A percentile compares a stretch with the other conserved stretches of the same genome.
These are phyloP conservation scores for Voacanga thouarsii DNA, from an alignment of 257 asterid genomes.

Conservation along the genomic window DNA sequence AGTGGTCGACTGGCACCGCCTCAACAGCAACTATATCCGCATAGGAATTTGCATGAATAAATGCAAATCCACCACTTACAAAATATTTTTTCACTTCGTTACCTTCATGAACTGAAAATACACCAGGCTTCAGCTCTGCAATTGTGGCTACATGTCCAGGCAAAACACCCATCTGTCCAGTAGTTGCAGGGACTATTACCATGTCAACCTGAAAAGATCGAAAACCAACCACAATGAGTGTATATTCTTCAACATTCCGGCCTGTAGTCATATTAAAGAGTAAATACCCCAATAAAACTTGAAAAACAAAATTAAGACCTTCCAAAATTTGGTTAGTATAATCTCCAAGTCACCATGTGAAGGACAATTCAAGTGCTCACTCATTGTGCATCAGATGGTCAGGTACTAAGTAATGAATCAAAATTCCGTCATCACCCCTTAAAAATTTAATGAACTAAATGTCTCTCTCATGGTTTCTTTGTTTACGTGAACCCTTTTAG, in stretches of 20 bases:
- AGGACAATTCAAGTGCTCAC: neutral
- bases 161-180: conserved; percentile 93
- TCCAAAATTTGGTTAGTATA: neutral
- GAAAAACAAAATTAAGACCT: neutral
- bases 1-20: conserved; percentile 65
- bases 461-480: neutral
- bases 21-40: conserved; percentile 75
- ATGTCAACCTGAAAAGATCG: conserved; percentile 61
- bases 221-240: neutral
- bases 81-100: conserved; percentile 63
- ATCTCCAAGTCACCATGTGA: neutral
- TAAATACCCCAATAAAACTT: neutral
- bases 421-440: neutral
- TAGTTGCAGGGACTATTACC: conserved; percentile 80
- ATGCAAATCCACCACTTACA: conserved; percentile 74
- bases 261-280: neutral
- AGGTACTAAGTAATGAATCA: neutral
- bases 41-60: conserved; percentile 68
- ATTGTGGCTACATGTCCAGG: conserved; percentile 88
- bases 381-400: neutral
- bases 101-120: conserved; percentile 76
- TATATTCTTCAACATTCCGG: neutral
- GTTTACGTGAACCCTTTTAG: neutral
- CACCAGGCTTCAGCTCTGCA: conserved; percentile 80
- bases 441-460: neutral